phyloP scores from a whole-genome alignment of 257 asterid species.

The Ajuga chamaepitys region DNA sequence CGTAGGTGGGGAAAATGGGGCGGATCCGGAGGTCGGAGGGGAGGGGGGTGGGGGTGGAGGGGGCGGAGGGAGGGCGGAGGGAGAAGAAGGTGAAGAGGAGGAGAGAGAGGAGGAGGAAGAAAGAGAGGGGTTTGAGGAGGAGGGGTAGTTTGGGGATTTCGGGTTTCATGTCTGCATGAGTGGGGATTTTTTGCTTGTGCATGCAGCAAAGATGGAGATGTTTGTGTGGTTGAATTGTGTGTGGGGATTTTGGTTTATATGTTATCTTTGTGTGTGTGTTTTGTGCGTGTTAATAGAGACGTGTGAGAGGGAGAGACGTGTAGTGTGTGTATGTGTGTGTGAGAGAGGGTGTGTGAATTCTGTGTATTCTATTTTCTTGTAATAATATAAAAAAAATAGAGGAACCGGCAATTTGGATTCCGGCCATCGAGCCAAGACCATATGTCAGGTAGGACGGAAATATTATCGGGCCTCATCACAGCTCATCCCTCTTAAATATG shows the following conservation, averaged over 20 bases:
- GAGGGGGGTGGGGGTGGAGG: conserved; percentile 9
- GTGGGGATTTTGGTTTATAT: background rate
- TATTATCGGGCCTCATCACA: too few relatives aligned
- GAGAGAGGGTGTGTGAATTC: background rate
- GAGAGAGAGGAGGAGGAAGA: conserved; percentile 33
- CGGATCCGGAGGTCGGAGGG: conserved; percentile 68
- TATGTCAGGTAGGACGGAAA: too few relatives aligned
- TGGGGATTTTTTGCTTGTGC: background rate
- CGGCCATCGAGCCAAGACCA: too few relatives aligned
- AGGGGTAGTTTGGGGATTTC: conserved; percentile 27
- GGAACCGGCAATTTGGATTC: too few relatives aligned
- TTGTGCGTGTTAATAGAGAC: background rate
- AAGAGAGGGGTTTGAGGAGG: conserved; percentile 42
- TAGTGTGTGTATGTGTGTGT: background rate
- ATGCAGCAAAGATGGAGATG: background rate
- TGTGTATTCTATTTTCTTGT: background rate
- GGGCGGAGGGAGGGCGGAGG: conserved; percentile 17
- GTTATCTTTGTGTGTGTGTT: background rate
- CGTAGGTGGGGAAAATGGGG: conserved; percentile 80
- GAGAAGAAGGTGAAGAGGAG: conserved; percentile 39
- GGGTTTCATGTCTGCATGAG: conserved; percentile 38
- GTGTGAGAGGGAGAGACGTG: background rate
- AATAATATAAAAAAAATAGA: too few relatives aligned
- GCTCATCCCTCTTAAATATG: too few relatives aligned
- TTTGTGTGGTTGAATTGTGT: background rate